These are phyloP conservation scores for Backusella sp. DNA, from an alignment of 192 early-diverging fungal genomes.

Conservation along the genomic window DNA sequence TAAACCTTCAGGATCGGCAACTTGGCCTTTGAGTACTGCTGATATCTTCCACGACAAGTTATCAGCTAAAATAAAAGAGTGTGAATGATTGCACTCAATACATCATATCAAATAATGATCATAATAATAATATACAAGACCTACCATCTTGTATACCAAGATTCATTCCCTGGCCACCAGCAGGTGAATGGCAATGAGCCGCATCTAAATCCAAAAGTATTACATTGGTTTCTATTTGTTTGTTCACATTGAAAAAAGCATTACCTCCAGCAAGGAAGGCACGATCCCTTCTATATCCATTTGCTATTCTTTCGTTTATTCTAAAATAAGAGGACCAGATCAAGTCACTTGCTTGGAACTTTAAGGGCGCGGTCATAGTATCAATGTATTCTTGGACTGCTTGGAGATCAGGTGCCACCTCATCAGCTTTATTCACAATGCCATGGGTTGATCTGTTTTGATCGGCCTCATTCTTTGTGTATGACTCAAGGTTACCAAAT, in stretches of 20 bases:
- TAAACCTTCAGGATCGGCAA: conserved; percentile 23
- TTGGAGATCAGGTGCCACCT: conserved; percentile 2
- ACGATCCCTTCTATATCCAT: conserved; percentile 27
- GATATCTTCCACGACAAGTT: conserved; percentile 54
- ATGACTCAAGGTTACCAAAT: conserved; percentile 7
- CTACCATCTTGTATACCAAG: conserved; percentile 45
- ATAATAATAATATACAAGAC: neutral
- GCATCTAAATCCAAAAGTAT: conserved; percentile 28
- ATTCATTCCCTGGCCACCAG: conserved; percentile 44
- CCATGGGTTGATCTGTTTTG: conserved; percentile 1
- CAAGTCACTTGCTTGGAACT: conserved; percentile 2
- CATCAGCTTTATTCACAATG: neutral
- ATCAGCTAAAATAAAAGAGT: conserved; percentile 20
- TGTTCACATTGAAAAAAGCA: neutral
- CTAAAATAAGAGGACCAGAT: conserved; percentile 28
- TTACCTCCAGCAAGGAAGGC: conserved; percentile 38
- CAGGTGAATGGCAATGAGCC: conserved; percentile 39
- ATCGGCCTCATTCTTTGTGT: neutral
- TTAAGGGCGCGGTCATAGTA: neutral
- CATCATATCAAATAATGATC: neutral
- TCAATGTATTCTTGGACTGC: conserved; percentile 6
- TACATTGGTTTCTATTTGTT: neutral
- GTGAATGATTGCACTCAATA: neutral
- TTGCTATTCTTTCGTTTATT: conserved; percentile 37
- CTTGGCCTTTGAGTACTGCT: conserved; percentile 30